Percentiles rank a stretch among this genome's conserved stretches.
Evolutionary conservation across 371 early-diverging fungal species (phyloP).

Genomic region (Conidiobolus incongruus): DNA sequence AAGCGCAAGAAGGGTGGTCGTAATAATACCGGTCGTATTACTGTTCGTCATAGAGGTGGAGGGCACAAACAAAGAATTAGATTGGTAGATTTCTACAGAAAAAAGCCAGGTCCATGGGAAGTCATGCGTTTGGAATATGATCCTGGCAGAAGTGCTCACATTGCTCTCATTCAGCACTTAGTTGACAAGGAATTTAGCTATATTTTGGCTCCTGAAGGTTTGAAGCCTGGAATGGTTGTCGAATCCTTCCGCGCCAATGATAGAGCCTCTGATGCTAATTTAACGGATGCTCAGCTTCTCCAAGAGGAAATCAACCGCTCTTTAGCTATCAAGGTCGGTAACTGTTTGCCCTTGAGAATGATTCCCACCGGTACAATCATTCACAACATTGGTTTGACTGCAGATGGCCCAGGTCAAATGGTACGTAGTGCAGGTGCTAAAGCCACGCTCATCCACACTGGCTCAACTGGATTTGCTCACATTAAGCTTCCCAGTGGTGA

Average conservation of each 20-base stretch:
- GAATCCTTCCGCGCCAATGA: slow-evolving; percentile 29
- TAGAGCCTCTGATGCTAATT: slow-evolving; percentile 6
- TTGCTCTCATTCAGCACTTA: slow-evolving; percentile 63
- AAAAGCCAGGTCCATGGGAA: slow-evolving; percentile 43
- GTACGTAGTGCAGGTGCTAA: slow-evolving; percentile 77
- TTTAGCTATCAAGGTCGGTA: slow-evolving; percentile 57
- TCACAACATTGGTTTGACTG: slow-evolving; percentile 65
- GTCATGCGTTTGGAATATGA: slow-evolving; percentile 87
- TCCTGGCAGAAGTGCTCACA: slow-evolving; percentile 83
- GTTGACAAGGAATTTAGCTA: slow-evolving; percentile 42
- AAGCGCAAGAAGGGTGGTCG: slow-evolving; percentile 72
- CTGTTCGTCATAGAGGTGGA: slow-evolving; percentile 88
- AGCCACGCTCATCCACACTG: slow-evolving; percentile 69
- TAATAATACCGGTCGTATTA: slow-evolving; percentile 77
- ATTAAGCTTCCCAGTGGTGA: slow-evolving; percentile 74
- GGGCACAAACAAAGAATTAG: slow-evolving; percentile 82
- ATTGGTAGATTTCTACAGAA: slow-evolving; percentile 67
- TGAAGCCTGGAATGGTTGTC: slow-evolving; percentile 32
- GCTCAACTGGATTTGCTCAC: slow-evolving; percentile 59
- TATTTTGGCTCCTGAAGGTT: slow-evolving; percentile 29
- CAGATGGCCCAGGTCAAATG: slow-evolving; percentile 62
- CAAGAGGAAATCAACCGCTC: slow-evolving; percentile 28
- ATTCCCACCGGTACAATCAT: slow-evolving; percentile 84
- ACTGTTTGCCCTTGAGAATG: slow-evolving; percentile 72
- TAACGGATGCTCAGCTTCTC: slow-evolving; percentile 1